Conservation (phyloP, 2,329 filamentous ascomycete genomes). For the Exserohilum turcica region DNA sequence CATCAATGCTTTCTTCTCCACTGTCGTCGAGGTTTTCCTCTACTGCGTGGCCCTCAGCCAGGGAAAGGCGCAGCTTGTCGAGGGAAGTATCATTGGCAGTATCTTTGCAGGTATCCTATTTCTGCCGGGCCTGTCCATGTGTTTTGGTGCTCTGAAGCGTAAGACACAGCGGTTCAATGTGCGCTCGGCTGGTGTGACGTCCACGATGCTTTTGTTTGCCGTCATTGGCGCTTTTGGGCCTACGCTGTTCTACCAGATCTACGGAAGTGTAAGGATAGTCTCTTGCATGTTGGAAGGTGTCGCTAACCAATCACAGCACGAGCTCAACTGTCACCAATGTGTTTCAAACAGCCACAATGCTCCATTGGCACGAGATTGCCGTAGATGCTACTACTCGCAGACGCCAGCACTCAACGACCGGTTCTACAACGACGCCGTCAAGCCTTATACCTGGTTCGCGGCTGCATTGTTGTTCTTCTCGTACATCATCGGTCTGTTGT, state of each 20-base stretch:
- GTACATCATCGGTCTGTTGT: slow-evolving; percentile 92
- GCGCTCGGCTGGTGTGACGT: slow-evolving; percentile 92
- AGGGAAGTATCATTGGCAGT: slow-evolving; percentile 95
- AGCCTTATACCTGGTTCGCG: slow-evolving; percentile 90
- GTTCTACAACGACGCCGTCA: slow-evolving; percentile 89
- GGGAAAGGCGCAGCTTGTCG: slow-evolving; percentile 89
- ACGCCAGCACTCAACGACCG: slow-evolving; percentile 79
- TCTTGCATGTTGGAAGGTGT: not conserved
- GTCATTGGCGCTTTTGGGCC: slow-evolving; percentile 94
- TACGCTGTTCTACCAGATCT: slow-evolving; percentile 97
- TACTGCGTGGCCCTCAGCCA: slow-evolving; percentile 94
- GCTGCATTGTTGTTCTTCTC: slow-evolving; percentile 86
- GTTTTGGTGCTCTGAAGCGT: slow-evolving; percentile 94
- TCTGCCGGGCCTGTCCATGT: slow-evolving; percentile 95
- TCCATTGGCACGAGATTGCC: slow-evolving; percentile 71
- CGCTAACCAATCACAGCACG: slow-evolving; percentile 65
- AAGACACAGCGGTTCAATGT: slow-evolving; percentile 99
- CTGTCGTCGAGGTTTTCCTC: slow-evolving; percentile 94
- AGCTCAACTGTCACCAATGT: slow-evolving; percentile 79
- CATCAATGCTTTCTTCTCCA: slow-evolving; percentile 98
- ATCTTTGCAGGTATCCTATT: slow-evolving; percentile 97
- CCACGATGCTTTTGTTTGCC: slow-evolving; percentile 96
- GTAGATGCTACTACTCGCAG: slow-evolving; percentile 93
- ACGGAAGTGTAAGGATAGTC: slow-evolving; percentile 69
- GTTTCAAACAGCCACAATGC: slow-evolving; percentile 57